Evolutionary conservation across 169 alveolate species (phyloP).

Genomic region (Plasmodium vivax): DNA sequence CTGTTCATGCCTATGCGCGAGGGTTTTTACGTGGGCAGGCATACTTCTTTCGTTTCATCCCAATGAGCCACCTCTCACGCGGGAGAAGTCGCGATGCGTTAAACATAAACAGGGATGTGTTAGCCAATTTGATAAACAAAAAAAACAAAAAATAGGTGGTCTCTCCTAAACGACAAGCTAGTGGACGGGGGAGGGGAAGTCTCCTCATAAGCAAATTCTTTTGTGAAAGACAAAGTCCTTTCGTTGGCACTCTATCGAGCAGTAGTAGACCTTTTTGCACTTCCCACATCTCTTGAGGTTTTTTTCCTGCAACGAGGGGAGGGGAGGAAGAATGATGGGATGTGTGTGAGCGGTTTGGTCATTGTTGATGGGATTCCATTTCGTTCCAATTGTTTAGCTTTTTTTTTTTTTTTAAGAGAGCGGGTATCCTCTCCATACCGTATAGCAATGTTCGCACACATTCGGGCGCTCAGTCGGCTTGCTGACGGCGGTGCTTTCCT

Average conservation of each 20-base stretch:
- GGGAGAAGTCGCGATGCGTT: neutral
- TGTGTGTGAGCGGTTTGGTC: neutral
- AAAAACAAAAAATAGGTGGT: neutral
- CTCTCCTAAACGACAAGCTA: neutral
- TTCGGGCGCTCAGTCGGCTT: neutral
- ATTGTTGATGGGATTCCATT: neutral
- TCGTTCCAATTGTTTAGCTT: too few relatives aligned
- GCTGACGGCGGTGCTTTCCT: constrained; percentile 27
- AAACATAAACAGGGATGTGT: neutral
- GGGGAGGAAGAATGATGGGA: neutral
- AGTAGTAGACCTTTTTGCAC: constrained; percentile 89
- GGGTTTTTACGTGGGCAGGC: neutral
- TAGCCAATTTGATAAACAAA: neutral
- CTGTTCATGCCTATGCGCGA: neutral
- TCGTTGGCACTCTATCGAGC: constrained; percentile 89
- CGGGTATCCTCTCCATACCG: neutral
- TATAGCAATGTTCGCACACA: constrained; percentile 53
- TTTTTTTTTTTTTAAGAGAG: neutral
- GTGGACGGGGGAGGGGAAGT: neutral
- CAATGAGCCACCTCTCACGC: neutral
- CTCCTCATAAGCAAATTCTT: constrained; percentile 81
- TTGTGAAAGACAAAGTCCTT: constrained; percentile 90
- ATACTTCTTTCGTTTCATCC: neutral
- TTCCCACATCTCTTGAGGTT: constrained; percentile 83
- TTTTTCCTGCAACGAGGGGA: constrained; percentile 6